Base-by-base conservation (phyloP, 2,329 filamentous ascomycete species). In the Colletotrichum liaoningense region DNA sequence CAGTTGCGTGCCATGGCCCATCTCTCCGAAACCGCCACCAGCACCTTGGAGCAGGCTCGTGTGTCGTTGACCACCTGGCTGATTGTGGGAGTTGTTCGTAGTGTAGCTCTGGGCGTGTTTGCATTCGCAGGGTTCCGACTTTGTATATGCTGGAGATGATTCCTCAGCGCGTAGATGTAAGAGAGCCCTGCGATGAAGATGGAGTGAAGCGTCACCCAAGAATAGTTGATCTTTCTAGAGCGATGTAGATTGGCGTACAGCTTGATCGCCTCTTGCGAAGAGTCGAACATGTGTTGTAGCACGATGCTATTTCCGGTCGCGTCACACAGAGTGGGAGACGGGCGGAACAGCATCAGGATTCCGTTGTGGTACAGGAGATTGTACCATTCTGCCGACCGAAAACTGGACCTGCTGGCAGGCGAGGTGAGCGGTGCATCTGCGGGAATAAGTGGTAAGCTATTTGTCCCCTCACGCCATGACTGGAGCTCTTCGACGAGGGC, bases 171-270 rank as follows among this genome's bases (percentile, higher is more conserved):
- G 52, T 86, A 86, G 3, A 86, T 81, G 62, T 85, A 86, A 0
- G 84, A 83, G 0, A 86, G 72, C 0, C 86, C 86, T 0, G 85
- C 85, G 69, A 87, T 82, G 75, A 88, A 88, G 1, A 87, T 81
- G 0, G 84, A 81, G 63, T 88, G 86, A 69, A 88, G 81, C 0
- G 86, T 86, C 30, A 88, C 83, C 85, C 86, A 88, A 0, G 83
- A 84, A 55, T 84, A 87, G 75, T 87, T 88, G 69, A 88, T 84
- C 58, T 83, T 83, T 5, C 84, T 79, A 0, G 83, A 84, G 7
- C 82, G 81, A 62, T 87, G 84, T 0, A 88, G 75, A 22, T 80
- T 82, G 0, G 85, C 81, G 64, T 88, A 88, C 0, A 85, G 77
- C 1, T 77, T 80, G 56, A 88, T 85, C 0, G 83, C 78, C 22